These are phyloP conservation scores for Quercus parvula DNA, from an alignment of 306 rosid genomes.

Conservation along the genomic window DNA sequence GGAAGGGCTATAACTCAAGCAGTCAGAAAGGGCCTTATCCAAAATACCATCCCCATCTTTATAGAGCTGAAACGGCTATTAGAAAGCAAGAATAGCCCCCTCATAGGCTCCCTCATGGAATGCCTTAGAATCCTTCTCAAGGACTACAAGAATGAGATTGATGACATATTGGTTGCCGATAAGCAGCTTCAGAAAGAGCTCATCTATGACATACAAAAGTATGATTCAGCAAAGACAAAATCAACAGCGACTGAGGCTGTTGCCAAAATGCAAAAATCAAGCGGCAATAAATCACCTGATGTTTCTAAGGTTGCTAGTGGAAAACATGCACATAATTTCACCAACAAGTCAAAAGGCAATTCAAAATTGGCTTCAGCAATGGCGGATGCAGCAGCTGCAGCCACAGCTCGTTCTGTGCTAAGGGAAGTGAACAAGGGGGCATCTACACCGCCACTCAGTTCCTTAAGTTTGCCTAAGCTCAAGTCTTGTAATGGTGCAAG, in stretches of 20 bases:
- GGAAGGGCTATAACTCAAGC: conserved; percentile 78
- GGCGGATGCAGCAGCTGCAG: conserved; percentile 79
- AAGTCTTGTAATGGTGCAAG: conserved; percentile 38
- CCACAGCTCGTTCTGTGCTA: conserved; percentile 77
- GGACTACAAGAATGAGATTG: conserved; percentile 91
- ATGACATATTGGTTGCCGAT: conserved; percentile 86
- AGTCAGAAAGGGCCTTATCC: conserved; percentile 74
- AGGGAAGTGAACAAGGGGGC: conserved; percentile 71
- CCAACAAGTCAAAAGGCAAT: conserved; percentile 25
- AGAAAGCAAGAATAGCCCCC: conserved; percentile 89
- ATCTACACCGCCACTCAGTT: conserved; percentile 55
- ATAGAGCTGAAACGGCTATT: conserved; percentile 79
- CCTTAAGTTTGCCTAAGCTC: conserved; percentile 63
- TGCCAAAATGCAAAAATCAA: conserved; percentile 41
- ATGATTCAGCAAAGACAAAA: conserved; percentile 67
- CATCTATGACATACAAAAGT: conserved; percentile 77
- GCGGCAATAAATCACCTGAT: conserved; percentile 31
- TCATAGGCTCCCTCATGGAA: conserved; percentile 85
- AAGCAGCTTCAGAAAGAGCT: conserved; percentile 95
- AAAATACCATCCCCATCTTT: conserved; percentile 85
- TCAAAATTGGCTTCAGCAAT: conserved; percentile 68
- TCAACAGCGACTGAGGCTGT: conserved; percentile 56
- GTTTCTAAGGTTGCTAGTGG: conserved; percentile 21
- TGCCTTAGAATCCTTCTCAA: conserved; percentile 81
- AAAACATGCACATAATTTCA: conserved; percentile 19